Evolutionary conservation across 2,329 filamentous ascomycete genomes (phyloP).

Genomic region (Chaetomiaceae sp.): DNA sequence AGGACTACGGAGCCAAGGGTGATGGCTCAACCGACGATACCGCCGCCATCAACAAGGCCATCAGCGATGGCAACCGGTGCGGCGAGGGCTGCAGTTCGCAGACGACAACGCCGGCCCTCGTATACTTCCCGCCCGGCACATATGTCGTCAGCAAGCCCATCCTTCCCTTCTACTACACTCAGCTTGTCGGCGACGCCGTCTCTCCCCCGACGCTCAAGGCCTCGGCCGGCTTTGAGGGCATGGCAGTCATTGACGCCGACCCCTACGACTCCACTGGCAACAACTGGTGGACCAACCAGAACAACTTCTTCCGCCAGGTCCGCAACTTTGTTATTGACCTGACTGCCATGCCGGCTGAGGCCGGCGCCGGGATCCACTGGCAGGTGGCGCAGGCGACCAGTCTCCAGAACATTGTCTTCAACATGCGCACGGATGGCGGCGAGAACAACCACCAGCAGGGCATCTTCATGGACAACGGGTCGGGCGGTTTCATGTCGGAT

Average conservation of each 20-base stretch:
- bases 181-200: slow-evolving; percentile 77
- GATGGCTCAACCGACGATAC: slow-evolving; percentile 74
- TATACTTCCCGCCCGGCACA: slow-evolving; percentile 88
- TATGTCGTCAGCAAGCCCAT: slow-evolving; percentile 78
- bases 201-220: slow-evolving; percentile 72
- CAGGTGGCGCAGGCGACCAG: slow-evolving; percentile 80
- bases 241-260: slow-evolving; percentile 84
- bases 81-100: slow-evolving; percentile 75
- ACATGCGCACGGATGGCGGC: slow-evolving; percentile 65
- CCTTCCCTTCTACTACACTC: slow-evolving; percentile 86
- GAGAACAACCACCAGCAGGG: slow-evolving; percentile 65
- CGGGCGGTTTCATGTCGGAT: slow-evolving; percentile 78
- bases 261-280: slow-evolving; percentile 66
- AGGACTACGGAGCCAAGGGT: slow-evolving; percentile 68
- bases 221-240: slow-evolving; percentile 66
- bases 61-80: slow-evolving; percentile 73
- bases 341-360: slow-evolving; percentile 55
- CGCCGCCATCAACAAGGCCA: slow-evolving; percentile 77
- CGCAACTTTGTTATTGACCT: slow-evolving; percentile 79
- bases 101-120: slow-evolving; percentile 76
- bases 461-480: slow-evolving; percentile 81
- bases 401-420: slow-evolving; percentile 75
- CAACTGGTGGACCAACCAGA: slow-evolving; percentile 77
- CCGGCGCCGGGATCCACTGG: slow-evolving; percentile 74
- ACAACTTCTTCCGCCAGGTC: slow-evolving; percentile 79